A percentile compares a stretch with the other conserved stretches of the same genome.
These are phyloP conservation scores for Suillus hirtellus DNA, from an alignment of 768 basidiomycete species.

Conservation along the genomic window DNA sequence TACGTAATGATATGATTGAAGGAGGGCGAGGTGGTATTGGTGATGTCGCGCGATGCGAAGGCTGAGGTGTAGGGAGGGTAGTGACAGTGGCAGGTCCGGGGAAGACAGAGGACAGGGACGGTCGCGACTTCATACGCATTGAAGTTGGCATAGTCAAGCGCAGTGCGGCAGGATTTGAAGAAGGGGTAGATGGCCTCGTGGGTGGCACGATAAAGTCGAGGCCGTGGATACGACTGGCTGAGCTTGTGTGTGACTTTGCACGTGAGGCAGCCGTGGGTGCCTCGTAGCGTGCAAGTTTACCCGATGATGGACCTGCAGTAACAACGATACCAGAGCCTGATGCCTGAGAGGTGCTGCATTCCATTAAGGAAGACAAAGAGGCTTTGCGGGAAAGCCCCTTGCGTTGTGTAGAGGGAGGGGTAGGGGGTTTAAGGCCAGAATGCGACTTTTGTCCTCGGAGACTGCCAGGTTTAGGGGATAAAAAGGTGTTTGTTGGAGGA, in stretches of 20 bases:
- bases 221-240: slow-evolving; percentile 58
- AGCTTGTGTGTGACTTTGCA: slow-evolving; percentile 68
- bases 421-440: slow-evolving; percentile 75
- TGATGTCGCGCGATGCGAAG: slow-evolving; percentile 51
- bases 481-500: slow-evolving; percentile 54
- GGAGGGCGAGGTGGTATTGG: slow-evolving; percentile 62
- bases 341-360: slow-evolving; percentile 55
- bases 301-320: slow-evolving; percentile 33
- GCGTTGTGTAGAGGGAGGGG: slow-evolving; percentile 62
- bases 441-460: slow-evolving; percentile 85
- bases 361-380: slow-evolving; percentile 74
- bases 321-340: slow-evolving; percentile 49
- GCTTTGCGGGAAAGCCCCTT: slow-evolving; percentile 69
- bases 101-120: slow-evolving; percentile 78
- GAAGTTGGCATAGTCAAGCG: slow-evolving; percentile 89
- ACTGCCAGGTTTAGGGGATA: slow-evolving; percentile 69
- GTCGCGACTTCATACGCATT: slow-evolving; percentile 70
- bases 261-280: slow-evolving; percentile 81
- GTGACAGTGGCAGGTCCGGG: slow-evolving; percentile 41
- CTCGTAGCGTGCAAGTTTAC: slow-evolving; percentile 60
- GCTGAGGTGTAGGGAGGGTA: slow-evolving; percentile 31
- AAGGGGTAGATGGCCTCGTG: slow-evolving; percentile 77
- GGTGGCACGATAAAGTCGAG: slow-evolving; percentile 73
- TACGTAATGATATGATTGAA: slow-evolving; percentile 51
- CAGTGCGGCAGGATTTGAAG: slow-evolving; percentile 72